Conservation (phyloP, 139 green algal genomes). For the Microglena sp. region DNA sequence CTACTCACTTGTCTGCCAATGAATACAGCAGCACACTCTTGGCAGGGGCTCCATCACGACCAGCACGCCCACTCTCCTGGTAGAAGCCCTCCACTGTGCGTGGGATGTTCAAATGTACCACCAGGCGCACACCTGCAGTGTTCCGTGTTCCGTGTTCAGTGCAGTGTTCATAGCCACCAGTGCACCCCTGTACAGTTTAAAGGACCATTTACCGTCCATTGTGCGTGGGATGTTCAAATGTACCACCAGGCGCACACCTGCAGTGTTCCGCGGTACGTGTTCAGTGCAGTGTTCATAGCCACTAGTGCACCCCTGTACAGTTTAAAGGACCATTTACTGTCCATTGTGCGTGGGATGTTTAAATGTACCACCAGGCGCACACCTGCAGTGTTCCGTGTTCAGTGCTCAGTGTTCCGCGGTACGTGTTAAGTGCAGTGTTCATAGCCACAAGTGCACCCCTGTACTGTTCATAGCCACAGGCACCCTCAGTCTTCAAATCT, state of each 20-base stretch:
- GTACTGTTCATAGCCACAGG: no score
- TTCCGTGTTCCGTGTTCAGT: no score
- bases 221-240: slow-evolving; percentile 61
- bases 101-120: slow-evolving; percentile 65
- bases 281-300: no score
- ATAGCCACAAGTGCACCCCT: no score
- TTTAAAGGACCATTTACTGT: no score
- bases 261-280: no score
- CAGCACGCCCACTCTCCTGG: slow-evolving; percentile 60
- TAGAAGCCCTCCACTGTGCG: slow-evolving; percentile 64
- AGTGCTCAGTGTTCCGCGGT: no score
- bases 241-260: slow-evolving; percentile 60
- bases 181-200: no score
- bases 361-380: slow-evolving; percentile 63
- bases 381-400: slow-evolving; percentile 32
- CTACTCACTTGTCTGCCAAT: slow-evolving; percentile 20
- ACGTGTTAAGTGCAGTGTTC: no score
- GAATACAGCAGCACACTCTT: slow-evolving; percentile 54
- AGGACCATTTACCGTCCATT: no score
- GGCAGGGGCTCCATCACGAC: slow-evolving; percentile 48
- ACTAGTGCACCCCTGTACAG: no score
- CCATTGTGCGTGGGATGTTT: slow-evolving; percentile 56
- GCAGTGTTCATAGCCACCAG: no score
- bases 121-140: slow-evolving; percentile 46
- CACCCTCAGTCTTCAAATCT: slow-evolving; percentile 55